These are phyloP conservation scores for Solidago caesia DNA, from an alignment of 129 eudicot genomes.

Conservation along the genomic window DNA sequence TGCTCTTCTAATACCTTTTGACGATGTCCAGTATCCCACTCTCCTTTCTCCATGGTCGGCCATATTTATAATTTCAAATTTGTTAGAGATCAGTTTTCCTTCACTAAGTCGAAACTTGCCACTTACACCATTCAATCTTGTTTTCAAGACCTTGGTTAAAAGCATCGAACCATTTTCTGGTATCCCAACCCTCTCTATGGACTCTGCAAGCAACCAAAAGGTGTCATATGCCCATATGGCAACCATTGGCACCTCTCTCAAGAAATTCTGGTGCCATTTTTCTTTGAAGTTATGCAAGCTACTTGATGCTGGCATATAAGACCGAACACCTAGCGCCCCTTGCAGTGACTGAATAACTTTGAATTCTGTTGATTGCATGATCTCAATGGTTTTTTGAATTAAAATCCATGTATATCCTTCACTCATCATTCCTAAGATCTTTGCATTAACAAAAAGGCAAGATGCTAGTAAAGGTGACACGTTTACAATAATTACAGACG, in stretches of 20 bases:
- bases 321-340: slow-evolving; percentile 42
- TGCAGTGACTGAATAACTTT: slow-evolving; percentile 35
- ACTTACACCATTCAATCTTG: slow-evolving; percentile 38
- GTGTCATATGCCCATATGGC: slow-evolving; percentile 34
- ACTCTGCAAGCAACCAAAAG: slow-evolving; percentile 28
- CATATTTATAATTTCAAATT: slow-evolving; percentile 42
- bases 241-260: not conserved
- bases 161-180: slow-evolving; percentile 13
- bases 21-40: slow-evolving; percentile 48
- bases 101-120: slow-evolving; percentile 42
- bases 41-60: slow-evolving; percentile 43
- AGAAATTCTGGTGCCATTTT: slow-evolving; percentile 23
- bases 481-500: slow-evolving; percentile 37
- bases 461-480: slow-evolving; percentile 29
- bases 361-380: slow-evolving; percentile 26
- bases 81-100: slow-evolving; percentile 19
- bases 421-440: slow-evolving; percentile 42
- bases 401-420: slow-evolving; percentile 50
- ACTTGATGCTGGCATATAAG: slow-evolving; percentile 32
- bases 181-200: slow-evolving; percentile 23
- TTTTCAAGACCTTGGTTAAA: not conserved
- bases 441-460: slow-evolving; percentile 35
- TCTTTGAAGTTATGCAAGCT: slow-evolving; percentile 16
- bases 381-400: slow-evolving; percentile 30
- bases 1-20: slow-evolving; percentile 31